Conservation (phyloP, 2,329 filamentous ascomycete species). For the Mycosphaerella sp. region DNA sequence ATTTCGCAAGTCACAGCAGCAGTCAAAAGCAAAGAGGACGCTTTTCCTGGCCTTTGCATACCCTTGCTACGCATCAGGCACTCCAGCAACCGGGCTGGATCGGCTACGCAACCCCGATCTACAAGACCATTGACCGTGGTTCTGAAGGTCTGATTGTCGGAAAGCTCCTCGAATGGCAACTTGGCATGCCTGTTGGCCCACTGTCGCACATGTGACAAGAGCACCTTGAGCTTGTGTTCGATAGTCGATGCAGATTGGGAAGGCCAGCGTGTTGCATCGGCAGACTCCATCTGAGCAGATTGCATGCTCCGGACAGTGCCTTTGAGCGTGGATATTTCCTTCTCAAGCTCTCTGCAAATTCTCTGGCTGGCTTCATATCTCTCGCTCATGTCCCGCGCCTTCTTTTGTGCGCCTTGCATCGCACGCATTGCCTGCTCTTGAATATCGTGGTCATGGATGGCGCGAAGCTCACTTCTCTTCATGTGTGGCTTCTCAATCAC, state of each 20-base stretch:
- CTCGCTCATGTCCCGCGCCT: background rate
- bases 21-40: constrained; percentile 4
- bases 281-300: constrained; percentile 1
- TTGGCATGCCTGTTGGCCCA: constrained; percentile 2
- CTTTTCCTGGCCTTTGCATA: constrained; percentile 9
- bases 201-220: constrained; percentile 1
- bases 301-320: constrained; percentile 2
- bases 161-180: constrained; percentile 1
- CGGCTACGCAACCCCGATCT: background rate
- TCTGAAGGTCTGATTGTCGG: background rate
- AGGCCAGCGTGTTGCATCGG: constrained; percentile 7
- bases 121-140: background rate
- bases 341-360: background rate
- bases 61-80: background rate
- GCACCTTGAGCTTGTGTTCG: background rate
- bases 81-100: background rate
- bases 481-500: too few relatives aligned
- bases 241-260: constrained; percentile 4
- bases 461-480: too few relatives aligned
- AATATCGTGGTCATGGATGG: too few relatives aligned
- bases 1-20: constrained; percentile 7
- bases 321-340: background rate
- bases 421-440: background rate
- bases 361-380: background rate
- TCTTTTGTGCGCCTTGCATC: background rate